Evolutionary conservation across 2,329 filamentous ascomycete species (phyloP).

Genomic region (Scorias spongiosa): DNA sequence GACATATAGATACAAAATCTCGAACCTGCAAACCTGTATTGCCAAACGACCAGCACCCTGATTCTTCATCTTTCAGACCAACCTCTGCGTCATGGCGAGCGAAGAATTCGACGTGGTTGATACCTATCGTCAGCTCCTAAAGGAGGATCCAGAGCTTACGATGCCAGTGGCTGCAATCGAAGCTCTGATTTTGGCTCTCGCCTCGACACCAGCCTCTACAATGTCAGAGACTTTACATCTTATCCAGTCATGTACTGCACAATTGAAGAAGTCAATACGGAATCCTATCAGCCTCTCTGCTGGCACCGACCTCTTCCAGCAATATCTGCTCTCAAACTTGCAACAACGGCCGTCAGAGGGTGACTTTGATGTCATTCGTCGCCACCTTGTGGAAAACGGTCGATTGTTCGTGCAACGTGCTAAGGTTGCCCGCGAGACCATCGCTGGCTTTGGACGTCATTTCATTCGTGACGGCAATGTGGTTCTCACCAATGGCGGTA

Average conservation of each 20-base stretch:
- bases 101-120: conserved; percentile 40
- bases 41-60: too few species aligned
- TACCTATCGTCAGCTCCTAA: conserved; percentile 49
- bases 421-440: conserved; percentile 68
- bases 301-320: conserved; percentile 88
- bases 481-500: conserved; percentile 84
- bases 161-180: conserved; percentile 94
- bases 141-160: conserved; percentile 66
- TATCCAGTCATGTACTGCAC: conserved; percentile 59
- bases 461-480: conserved; percentile 66
- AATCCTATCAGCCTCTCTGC: conserved; percentile 89
- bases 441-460: conserved; percentile 62
- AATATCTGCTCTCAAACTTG: conserved; percentile 69
- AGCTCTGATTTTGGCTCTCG: conserved; percentile 73
- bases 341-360: conserved; percentile 35
- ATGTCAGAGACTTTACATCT: conserved; percentile 88
- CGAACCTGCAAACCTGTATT: too few species aligned
- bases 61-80: background rate
- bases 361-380: conserved; percentile 68
- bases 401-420: conserved; percentile 75
- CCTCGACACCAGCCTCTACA: conserved; percentile 64
- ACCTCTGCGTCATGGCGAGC: background rate
- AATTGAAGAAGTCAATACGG: conserved; percentile 61
- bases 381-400: conserved; percentile 73
- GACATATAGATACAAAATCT: too few species aligned